Base-by-base conservation (phyloP, 2,329 filamentous ascomycete genomes). In the Alternaria angustiovoidea region DNA sequence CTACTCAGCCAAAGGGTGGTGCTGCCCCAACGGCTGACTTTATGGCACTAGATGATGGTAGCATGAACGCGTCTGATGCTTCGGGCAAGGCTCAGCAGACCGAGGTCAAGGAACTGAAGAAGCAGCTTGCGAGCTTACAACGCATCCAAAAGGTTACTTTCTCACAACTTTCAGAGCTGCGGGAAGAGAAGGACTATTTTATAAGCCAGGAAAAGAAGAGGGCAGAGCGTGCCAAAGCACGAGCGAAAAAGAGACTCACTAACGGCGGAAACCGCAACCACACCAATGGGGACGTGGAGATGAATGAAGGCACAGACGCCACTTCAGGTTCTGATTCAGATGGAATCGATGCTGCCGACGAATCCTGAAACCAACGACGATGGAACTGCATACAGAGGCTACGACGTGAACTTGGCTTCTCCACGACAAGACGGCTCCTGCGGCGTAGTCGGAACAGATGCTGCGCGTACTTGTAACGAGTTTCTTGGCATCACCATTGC, bases 91-190 rank as follows among this genome's bases (percentile, higher is more conserved):
- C 59, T 20, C 63, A 64, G 18, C 44, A 66, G 16, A 75, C 75
- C 14, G 74, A 78, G 57, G 63, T 79, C n/a, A 71, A 73, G 36
- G 74, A 77, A 39, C 43, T 78, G 30, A 77, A 73, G 61, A 72
- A 73, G 52, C 75, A 83, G 58, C 54, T 84, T 16, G 80, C 79
- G 20, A 79, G 79, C 5, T 68, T 84, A 30, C 78, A 82, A 62
- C 74, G 80, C 41, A 74, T 83, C 30, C 81, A 83, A 65, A 80
- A 76, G 58, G 78, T 79, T 34, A 81, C 79, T 5, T 80, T 84
- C 53, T 72, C 78, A 22, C 81, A 82, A 58, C 70, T 84, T 26
- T 78, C 79, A 14, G 78, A 79, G 59, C 49, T 83, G 53, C 77
- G 78, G 43, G 74, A 79, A 44, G 81, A 83, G 64, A 78, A 75